Conservation (phyloP, 1,284 basidiomycete genomes). For the Austroboletus rostrupii region DNA sequence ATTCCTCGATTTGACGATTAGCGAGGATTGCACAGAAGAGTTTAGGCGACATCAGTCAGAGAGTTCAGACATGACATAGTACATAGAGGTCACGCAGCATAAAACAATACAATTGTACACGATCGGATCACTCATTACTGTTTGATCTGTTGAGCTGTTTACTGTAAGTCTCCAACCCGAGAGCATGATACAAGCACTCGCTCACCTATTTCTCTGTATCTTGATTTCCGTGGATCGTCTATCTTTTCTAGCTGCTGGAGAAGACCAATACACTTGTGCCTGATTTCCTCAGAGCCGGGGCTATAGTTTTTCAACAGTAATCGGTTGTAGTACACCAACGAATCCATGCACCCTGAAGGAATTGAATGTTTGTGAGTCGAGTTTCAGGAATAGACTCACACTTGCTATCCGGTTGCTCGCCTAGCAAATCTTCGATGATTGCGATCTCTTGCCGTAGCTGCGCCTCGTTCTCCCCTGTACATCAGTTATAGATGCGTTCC, state of each 20-base stretch:
- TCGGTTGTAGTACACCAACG: conserved; percentile 78
- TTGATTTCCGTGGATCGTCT: conserved; percentile 54
- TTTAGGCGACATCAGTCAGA: no score
- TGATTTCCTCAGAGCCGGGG: conserved; percentile 36
- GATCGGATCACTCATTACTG: not conserved
- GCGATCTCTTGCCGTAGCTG: conserved; percentile 76
- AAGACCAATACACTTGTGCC: conserved; percentile 47
- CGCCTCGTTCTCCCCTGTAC: conserved; percentile 49
- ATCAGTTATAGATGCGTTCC: not conserved
- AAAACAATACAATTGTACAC: conserved; percentile 3
- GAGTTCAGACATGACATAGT: no score
- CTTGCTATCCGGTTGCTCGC: conserved; percentile 90
- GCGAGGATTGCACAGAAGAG: no score
- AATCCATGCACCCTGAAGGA: conserved; percentile 84
- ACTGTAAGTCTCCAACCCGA: not conserved
- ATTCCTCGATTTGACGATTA: no score
- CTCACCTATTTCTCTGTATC: conserved; percentile 63
- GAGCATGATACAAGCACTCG: conserved; percentile 21
- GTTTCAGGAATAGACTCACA: conserved; percentile 51
- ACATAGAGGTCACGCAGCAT: no score
- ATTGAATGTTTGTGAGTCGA: not conserved
- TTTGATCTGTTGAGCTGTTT: conserved; percentile 21
- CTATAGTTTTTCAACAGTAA: conserved; percentile 48
- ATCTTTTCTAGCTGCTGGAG: conserved; percentile 50
- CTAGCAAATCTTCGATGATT: conserved; percentile 82